Conservation (phyloP, 2,329 filamentous ascomycete genomes). For the Cytospora piceicola region DNA sequence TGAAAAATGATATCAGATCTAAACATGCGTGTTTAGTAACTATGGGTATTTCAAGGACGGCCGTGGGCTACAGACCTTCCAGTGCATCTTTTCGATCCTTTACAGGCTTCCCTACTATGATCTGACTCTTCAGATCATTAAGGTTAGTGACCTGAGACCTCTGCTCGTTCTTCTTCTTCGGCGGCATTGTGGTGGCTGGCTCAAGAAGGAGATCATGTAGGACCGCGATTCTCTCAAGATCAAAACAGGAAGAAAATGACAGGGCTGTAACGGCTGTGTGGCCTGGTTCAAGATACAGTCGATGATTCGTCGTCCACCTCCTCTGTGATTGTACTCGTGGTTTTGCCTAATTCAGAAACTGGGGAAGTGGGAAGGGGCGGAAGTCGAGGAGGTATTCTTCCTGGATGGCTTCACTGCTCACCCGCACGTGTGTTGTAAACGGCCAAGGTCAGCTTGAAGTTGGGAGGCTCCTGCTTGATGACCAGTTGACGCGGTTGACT, state of each 20-base stretch:
- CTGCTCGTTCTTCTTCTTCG: conserved; percentile 21
- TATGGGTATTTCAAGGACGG: too few relatives aligned
- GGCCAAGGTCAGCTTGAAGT: not conserved
- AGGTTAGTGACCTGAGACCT: conserved; percentile 25
- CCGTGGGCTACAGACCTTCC: conserved; percentile 12
- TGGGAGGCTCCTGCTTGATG: not conserved
- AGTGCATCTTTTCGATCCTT: conserved; percentile 24
- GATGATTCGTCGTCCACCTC: not conserved
- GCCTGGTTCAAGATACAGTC: not conserved
- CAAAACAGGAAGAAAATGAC: not conserved
- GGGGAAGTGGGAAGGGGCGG: not conserved
- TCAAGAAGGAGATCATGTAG: not conserved
- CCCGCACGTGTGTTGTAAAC: not conserved
- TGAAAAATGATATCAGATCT: conserved; percentile 28
- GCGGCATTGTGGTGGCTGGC: conserved; percentile 20
- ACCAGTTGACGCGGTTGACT: not conserved
- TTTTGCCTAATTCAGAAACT: not conserved
- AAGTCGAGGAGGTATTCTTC: not conserved
- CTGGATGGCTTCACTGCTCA: not conserved
- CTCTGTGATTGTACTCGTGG: not conserved
- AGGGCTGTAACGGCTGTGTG: not conserved
- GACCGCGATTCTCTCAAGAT: not conserved
- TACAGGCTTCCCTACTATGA: conserved; percentile 4
- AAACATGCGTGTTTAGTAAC: not conserved
- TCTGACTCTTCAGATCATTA: conserved; percentile 21